Percentiles rank a stretch among this genome's conserved stretches.
phyloP scores from a whole-genome alignment of 202 grass and related monocot species.

The Dendrocalamus latiflorus region DNA sequence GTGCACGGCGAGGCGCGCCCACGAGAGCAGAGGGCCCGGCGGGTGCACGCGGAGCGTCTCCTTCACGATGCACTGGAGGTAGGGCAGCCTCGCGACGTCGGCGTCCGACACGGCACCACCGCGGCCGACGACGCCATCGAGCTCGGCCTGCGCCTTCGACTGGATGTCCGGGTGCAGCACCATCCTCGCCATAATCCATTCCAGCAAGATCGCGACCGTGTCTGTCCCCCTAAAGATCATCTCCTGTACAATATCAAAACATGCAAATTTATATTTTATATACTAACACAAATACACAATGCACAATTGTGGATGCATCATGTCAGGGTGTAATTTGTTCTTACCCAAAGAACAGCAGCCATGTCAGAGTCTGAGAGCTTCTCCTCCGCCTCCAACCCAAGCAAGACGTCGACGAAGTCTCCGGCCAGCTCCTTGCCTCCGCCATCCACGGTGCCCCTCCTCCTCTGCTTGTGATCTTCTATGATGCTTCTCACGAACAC shows the following conservation, averaged over 20 bases:
- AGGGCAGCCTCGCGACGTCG: slow-evolving; percentile 51
- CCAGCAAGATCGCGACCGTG: slow-evolving; percentile 88
- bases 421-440: not conserved
- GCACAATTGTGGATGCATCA: not conserved
- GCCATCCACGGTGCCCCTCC: not conserved
- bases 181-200: slow-evolving; percentile 86
- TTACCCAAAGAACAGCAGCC: slow-evolving; percentile 87
- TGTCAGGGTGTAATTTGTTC: not conserved
- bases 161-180: slow-evolving; percentile 73
- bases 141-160: slow-evolving; percentile 49
- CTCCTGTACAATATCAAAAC: slow-evolving; percentile 39
- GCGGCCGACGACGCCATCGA: slow-evolving; percentile 43
- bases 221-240: slow-evolving; percentile 85
- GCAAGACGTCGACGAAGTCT: slow-evolving; percentile 57
- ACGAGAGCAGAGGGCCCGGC: slow-evolving; percentile 80
- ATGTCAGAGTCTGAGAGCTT: slow-evolving; percentile 67
- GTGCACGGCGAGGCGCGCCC: slow-evolving; percentile 68
- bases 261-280: not conserved
- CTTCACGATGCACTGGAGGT: slow-evolving; percentile 64
- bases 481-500: slow-evolving; percentile 32
- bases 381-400: slow-evolving; percentile 46
- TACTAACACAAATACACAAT: not conserved
- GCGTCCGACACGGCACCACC: slow-evolving; percentile 29
- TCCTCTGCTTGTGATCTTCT: slow-evolving; percentile 37
- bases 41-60: slow-evolving; percentile 81